Evolutionary conservation across 768 basidiomycete genomes (phyloP), one percentile per base, ranked within the genome.

Genomic region (Suillus luteus): DNA sequence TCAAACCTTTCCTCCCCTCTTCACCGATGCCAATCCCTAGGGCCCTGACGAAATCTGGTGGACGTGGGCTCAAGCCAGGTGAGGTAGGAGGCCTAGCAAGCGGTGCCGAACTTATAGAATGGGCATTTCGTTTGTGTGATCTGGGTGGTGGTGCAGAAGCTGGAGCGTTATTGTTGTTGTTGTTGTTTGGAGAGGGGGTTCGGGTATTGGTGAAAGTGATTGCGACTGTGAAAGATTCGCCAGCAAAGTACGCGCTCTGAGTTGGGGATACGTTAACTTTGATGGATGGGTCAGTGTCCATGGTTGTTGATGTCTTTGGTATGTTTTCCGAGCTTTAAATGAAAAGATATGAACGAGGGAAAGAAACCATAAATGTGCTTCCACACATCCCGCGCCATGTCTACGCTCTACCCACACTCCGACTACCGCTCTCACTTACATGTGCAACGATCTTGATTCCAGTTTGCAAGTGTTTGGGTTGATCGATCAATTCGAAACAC

Each of bases 171-270:
- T 1, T 8, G 37, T 1, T 27, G 49, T 1, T 8, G 37, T 80
- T 31, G 65, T 57, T 67, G 67, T 66, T 75, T 14, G 76, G 79
- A 69, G 54, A 80, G 5, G 86, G 81, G 0, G 87, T 81, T 33
- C 86, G 86, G 5, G 87, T 89, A 73, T 96, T 97, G 58, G 91
- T 89, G 75, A 97, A 94, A 0, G 91, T 90, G 67, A 98, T 87
- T 4, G 87, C 90, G 14, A 92, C 93, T 2, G 87, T 81, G 76
- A 96, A 93, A 0, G 85, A 80, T 76, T 98, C 96, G 62, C 96
- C 96, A 0, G 96, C 93, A 74, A 96, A 98, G 77, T 91, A 98
- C 0, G 94, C 92, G 0, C 93, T 90, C 66, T 95, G 91, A 0
- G 91, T 82, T 1, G 96, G 96, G 0, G 85, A 84, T 24, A 92